Conservation (phyloP, 176 grass and related monocot species). For the Oryza nivara region DNA sequence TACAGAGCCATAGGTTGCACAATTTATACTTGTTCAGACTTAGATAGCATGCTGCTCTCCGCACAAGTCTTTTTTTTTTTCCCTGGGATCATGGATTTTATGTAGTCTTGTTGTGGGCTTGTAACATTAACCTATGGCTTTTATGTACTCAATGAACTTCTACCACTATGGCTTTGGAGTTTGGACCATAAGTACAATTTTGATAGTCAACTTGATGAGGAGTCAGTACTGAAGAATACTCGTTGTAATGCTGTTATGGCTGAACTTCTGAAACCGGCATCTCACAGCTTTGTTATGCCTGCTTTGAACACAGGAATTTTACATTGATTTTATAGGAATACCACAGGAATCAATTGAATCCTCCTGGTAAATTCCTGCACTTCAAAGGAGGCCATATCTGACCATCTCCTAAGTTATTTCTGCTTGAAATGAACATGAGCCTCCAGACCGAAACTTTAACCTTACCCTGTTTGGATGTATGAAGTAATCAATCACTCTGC, state of each 20-base stretch:
- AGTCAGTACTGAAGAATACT: neutral
- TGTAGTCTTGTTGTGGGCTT: neutral
- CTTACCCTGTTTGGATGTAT: neutral
- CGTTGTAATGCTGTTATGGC: neutral
- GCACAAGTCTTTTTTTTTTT: neutral
- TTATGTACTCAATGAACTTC: neutral
- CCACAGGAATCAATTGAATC: no score
- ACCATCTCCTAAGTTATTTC: no score
- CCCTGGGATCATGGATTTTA: neutral
- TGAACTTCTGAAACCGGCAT: slow-evolving; percentile 5
- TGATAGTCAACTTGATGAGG: neutral
- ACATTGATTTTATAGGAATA: no score
- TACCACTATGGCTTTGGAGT: neutral
- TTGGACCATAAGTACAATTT: neutral
- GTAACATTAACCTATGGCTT: neutral
- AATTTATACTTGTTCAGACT: slow-evolving; percentile 17
- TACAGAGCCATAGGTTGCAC: neutral
- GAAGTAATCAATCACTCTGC: neutral
- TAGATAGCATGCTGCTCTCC: neutral
- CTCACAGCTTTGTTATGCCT: neutral
- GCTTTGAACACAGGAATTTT: no score
- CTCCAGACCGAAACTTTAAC: no score
- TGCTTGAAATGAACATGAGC: no score
- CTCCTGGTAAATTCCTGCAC: no score
- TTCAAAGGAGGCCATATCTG: no score